Evolutionary conservation across 495 filamentous ascomycete genomes (phyloP).

Genomic region (Penicillium samsonianum): DNA sequence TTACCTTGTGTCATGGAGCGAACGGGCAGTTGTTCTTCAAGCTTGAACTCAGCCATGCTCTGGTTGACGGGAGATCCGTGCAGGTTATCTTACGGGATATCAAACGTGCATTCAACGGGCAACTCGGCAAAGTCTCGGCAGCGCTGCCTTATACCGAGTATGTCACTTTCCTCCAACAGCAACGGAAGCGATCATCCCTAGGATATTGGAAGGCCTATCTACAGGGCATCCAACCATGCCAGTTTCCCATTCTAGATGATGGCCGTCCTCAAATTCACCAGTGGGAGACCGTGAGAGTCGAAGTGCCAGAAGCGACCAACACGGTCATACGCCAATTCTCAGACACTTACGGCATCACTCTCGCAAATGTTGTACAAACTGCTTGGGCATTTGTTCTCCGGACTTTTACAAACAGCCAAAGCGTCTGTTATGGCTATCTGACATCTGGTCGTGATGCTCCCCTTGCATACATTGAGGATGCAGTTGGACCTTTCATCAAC

Average conservation of each 20-base stretch:
- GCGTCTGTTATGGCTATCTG: slow-evolving; percentile 39
- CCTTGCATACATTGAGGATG: slow-evolving; percentile 28
- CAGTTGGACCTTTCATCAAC: slow-evolving; percentile 23
- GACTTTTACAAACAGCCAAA: slow-evolving; percentile 27
- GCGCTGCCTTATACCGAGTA: background rate
- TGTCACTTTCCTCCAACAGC: background rate
- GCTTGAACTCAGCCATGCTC: slow-evolving; percentile 48
- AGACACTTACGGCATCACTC: slow-evolving; percentile 25
- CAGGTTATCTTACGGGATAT: slow-evolving; percentile 25
- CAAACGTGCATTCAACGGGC: slow-evolving; percentile 35
- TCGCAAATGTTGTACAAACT: slow-evolving; percentile 34
- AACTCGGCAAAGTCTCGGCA: slow-evolving; percentile 7
- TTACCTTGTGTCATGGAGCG: slow-evolving; percentile 21
- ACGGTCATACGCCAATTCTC: slow-evolving; percentile 44
- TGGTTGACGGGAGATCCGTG: slow-evolving; percentile 34
- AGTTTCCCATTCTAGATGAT: background rate
- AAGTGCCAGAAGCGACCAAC: slow-evolving; percentile 23
- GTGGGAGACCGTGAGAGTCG: background rate
- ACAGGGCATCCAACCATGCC: background rate
- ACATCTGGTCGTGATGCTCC: slow-evolving; percentile 30
- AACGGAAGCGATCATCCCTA: background rate
- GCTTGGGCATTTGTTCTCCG: slow-evolving; percentile 21
- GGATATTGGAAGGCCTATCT: background rate
- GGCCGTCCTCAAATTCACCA: background rate
- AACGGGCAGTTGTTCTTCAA: slow-evolving; percentile 30